Evolutionary conservation across 2,329 filamentous ascomycete genomes (phyloP), one percentile per base, ranked within the genome.

Genomic region (Sphaceloma murrayae): DNA sequence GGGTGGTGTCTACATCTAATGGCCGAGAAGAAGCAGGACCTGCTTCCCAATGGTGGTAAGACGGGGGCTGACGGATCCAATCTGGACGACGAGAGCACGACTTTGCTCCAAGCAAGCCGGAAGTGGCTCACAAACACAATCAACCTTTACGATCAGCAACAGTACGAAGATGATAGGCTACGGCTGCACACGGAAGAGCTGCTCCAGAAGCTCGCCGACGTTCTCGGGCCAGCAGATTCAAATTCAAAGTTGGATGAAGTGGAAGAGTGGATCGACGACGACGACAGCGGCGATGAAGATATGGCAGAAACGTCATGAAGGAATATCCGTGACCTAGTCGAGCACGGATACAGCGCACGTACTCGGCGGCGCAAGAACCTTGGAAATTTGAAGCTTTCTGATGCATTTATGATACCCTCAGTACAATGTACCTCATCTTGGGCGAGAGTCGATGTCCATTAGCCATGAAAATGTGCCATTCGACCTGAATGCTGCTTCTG

Each of bases 1-100:
- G 93, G 91, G 3, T 96, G 89, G 85, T 88, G 86, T 54, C 72
- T 93, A 53, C 85, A 86, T 59, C 74, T 94, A 47, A 69, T 83
- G 50, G 84, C 82, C 8, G 75, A 84, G 60, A 84, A 81, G 69
- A 71, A 54, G 63, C 63, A 50, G 61, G 63, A 24, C 54, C n/a
- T 16, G 6, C 57, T 33, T 46, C 47, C n/a, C 19, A 26, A 30
- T 10, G 36, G 36, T 27, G 39, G 18, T 8, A 16, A 30, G 10
- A 34, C 21, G 13, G 36, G 36, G 10, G 36, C 17, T 9, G 48
- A 46, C 29, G 49, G 24, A 13, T 17, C 36, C 18, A 39, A 27
- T 17, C 39, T 29, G 21, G 13, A 45, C 4, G 46, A 48, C 19
- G 47, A 55, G 48, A 49, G 14, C 46, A 51, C 34, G 47, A 49